Evolutionary conservation across 2,329 filamentous ascomycete genomes (phyloP).

Genomic region (Aspergillus pseudoterreus): DNA sequence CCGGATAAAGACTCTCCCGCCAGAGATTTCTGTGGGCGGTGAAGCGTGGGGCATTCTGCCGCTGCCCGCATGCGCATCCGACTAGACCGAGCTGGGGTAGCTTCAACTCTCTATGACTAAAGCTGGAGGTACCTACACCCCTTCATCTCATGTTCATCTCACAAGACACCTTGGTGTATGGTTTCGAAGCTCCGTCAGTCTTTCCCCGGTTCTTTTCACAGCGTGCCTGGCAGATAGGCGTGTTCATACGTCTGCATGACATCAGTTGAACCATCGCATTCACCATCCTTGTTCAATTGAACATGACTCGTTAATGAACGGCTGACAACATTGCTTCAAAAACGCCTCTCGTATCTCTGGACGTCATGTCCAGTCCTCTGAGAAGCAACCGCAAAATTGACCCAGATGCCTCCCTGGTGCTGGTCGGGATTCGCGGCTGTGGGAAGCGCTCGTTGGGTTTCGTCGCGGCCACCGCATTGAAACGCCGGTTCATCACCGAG

Average conservation of each 20-base stretch:
- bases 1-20: background rate
- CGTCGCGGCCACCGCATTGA: constrained; percentile 41
- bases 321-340: background rate
- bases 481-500: constrained; percentile 42
- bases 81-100: background rate
- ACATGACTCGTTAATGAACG: background rate
- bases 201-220: background rate
- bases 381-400: constrained; percentile 26
- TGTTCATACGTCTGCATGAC: too few species aligned
- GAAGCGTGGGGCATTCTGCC: background rate
- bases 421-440: constrained; percentile 43
- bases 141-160: background rate
- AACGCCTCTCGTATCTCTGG: background rate
- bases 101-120: background rate
- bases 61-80: background rate
- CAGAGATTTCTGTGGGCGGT: background rate
- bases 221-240: background rate
- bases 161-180: background rate
- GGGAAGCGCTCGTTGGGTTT: constrained; percentile 43
- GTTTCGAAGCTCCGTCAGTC: background rate
- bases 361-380: constrained; percentile 8
- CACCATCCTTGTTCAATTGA: background rate
- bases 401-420: constrained; percentile 38
- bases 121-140: too few species aligned
- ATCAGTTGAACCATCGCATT: too few species aligned